These are phyloP conservation scores for Acacia pycnantha DNA, from an alignment of 331 rosid genomes.

Conservation along the genomic window DNA sequence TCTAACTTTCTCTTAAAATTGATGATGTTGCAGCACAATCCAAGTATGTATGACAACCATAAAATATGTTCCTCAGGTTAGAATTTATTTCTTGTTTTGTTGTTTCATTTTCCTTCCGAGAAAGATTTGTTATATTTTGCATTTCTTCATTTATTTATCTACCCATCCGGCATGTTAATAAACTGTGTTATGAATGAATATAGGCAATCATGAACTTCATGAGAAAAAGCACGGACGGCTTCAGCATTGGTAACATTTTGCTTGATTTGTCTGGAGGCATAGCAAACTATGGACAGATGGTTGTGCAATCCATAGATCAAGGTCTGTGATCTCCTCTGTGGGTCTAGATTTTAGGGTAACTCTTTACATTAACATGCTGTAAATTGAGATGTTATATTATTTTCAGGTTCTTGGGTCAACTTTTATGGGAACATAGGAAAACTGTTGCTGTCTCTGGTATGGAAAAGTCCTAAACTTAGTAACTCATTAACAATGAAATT, in stretches of 20 bases:
- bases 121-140: not conserved
- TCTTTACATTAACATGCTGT: slow-evolving; percentile 21
- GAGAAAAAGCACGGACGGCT: slow-evolving; percentile 85
- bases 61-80: slow-evolving; percentile 93
- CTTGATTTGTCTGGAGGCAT: slow-evolving; percentile 78
- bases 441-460: slow-evolving; percentile 78
- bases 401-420: slow-evolving; percentile 90
- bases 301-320: slow-evolving; percentile 82
- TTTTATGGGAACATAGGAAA: slow-evolving; percentile 85
- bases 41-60: slow-evolving; percentile 79
- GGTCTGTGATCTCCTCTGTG: slow-evolving; percentile 43
- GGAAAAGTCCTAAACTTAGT: slow-evolving; percentile 17
- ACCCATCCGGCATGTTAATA: not conserved
- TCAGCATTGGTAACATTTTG: slow-evolving; percentile 78
- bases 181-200: slow-evolving; percentile 1
- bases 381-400: slow-evolving; percentile 7
- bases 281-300: slow-evolving; percentile 76
- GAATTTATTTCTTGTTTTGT: not conserved
- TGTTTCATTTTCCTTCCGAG: not conserved
- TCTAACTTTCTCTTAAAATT: slow-evolving; percentile 32
- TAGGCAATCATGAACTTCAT: slow-evolving; percentile 81
- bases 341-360: slow-evolving; percentile 16
- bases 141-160: not conserved
- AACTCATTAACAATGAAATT: not conserved
- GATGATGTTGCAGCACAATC: slow-evolving; percentile 64